phyloP scores from a whole-genome alignment of 371 early-diverging fungal species.

The Saksenaea oblongispora region DNA sequence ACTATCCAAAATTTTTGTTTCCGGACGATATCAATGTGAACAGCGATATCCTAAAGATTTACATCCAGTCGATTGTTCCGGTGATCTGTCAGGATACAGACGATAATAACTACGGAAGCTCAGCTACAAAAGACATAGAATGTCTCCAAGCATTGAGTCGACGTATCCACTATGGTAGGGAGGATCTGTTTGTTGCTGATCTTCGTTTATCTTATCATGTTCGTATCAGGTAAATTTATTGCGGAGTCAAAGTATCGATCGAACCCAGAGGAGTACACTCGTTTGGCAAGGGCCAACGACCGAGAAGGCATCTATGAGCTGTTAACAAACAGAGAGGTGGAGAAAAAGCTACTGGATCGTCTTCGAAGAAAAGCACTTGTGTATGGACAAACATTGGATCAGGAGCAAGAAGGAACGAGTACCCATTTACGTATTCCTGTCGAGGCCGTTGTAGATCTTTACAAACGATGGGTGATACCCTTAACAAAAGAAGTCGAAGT shows the following conservation, averaged over 20 bases:
- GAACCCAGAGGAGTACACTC: constrained; percentile 82
- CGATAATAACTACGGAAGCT: constrained; percentile 89
- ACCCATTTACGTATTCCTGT: constrained; percentile 61
- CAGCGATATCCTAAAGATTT: constrained; percentile 74
- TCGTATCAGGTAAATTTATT: constrained; percentile 82
- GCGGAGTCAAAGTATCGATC: constrained; percentile 92
- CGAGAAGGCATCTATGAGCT: constrained; percentile 78
- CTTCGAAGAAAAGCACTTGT: constrained; percentile 86
- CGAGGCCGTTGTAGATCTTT: constrained; percentile 84
- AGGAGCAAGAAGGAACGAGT: constrained; percentile 40
- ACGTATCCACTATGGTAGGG: constrained; percentile 91
- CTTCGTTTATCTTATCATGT: constrained; percentile 5
- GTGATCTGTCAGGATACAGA: constrained; percentile 64
- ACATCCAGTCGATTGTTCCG: constrained; percentile 73
- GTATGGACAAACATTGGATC: constrained; percentile 86
- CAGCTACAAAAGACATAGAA: constrained; percentile 91
- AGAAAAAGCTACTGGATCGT: constrained; percentile 78
- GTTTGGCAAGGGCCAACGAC: constrained; percentile 77
- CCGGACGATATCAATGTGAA: constrained; percentile 87
- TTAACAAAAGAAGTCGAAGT: constrained; percentile 93
- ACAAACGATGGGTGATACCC: constrained; percentile 87
- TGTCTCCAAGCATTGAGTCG: constrained; percentile 90
- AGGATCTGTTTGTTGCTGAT: neutral
- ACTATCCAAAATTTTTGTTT: constrained; percentile 72
- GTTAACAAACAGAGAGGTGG: constrained; percentile 85